Percentiles rank a stretch among this genome's conserved stretches.
phyloP scores from a whole-genome alignment of 148 eudicot genomes.

The Cornus suecica region DNA sequence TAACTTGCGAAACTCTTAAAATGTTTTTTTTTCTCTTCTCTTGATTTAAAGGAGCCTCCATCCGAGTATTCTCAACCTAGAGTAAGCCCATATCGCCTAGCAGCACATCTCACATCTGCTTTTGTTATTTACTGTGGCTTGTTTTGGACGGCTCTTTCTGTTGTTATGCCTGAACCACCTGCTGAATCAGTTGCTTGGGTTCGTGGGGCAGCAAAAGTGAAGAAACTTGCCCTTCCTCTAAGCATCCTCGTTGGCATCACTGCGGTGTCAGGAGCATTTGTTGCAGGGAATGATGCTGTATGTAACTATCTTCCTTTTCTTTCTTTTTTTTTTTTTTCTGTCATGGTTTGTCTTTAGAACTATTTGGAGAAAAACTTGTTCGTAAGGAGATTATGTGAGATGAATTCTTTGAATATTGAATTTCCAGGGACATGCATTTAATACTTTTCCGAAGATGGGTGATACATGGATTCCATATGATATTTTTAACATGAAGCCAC shows the following conservation, averaged over 20 bases:
- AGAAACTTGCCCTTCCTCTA: conserved; percentile 78
- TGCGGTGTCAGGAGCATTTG: conserved; percentile 96
- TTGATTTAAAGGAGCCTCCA: conserved; percentile 61
- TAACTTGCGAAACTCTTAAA: background rate
- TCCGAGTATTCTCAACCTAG: conserved; percentile 85
- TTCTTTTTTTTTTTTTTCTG: background rate
- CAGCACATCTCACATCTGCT: conserved; percentile 97
- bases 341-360: background rate
- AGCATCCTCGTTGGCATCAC: conserved; percentile 87
- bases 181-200: conserved; percentile 92
- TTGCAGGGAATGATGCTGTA: conserved; percentile 99
- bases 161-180: conserved; percentile 99
- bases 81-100: conserved; percentile 94
- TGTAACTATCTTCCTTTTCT: conserved; percentile 16
- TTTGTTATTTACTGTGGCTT: conserved; percentile 85
- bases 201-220: conserved; percentile 85
- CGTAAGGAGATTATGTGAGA: background rate
- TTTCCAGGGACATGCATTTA: conserved; percentile 85
- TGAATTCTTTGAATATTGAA: background rate
- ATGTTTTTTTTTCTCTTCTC: background rate
- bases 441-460: conserved; percentile 98
- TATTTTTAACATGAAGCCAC: conserved; percentile 78
- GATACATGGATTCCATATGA: conserved; percentile 97
- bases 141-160: conserved; percentile 94
- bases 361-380: background rate